These are phyloP conservation scores for Botrytis fragariae DNA, from an alignment of 2,329 filamentous ascomycete genomes.

Conservation along the genomic window DNA sequence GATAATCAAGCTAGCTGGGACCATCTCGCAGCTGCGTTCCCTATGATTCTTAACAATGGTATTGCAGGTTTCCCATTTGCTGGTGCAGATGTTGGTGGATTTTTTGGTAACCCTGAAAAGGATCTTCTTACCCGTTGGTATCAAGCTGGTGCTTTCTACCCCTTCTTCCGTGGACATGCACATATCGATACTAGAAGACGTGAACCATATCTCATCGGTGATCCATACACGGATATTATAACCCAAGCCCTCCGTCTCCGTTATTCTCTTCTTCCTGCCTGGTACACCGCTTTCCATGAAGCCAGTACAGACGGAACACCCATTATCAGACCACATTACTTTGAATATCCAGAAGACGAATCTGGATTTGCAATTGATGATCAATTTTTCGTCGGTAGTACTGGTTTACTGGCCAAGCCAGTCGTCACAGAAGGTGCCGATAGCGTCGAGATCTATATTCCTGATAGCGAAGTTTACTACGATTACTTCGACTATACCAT, in stretches of 20 bases:
- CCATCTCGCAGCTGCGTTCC: constrained; percentile 82
- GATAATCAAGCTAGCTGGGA: constrained; percentile 95
- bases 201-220: constrained; percentile 84
- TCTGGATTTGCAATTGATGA: constrained; percentile 85
- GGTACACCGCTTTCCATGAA: constrained; percentile 96
- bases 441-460: constrained; percentile 77
- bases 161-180: constrained; percentile 95
- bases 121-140: constrained; percentile 94
- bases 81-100: constrained; percentile 93
- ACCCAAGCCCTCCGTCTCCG: constrained; percentile 83
- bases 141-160: constrained; percentile 93
- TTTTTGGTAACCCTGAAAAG: constrained; percentile 94
- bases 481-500: constrained; percentile 89
- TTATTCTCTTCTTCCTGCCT: constrained; percentile 85
- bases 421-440: constrained; percentile 74
- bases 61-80: constrained; percentile 92
- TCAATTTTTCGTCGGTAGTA: constrained; percentile 86
- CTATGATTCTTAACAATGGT: constrained; percentile 91
- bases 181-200: constrained; percentile 94
- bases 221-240: constrained; percentile 83
- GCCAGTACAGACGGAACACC: constrained; percentile 80
- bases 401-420: constrained; percentile 89
- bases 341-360: constrained; percentile 83
- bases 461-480: constrained; percentile 87
- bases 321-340: constrained; percentile 89